Base-by-base conservation (phyloP, 2,329 filamentous ascomycete genomes). In the Davidsoniella neocaledoniae region DNA sequence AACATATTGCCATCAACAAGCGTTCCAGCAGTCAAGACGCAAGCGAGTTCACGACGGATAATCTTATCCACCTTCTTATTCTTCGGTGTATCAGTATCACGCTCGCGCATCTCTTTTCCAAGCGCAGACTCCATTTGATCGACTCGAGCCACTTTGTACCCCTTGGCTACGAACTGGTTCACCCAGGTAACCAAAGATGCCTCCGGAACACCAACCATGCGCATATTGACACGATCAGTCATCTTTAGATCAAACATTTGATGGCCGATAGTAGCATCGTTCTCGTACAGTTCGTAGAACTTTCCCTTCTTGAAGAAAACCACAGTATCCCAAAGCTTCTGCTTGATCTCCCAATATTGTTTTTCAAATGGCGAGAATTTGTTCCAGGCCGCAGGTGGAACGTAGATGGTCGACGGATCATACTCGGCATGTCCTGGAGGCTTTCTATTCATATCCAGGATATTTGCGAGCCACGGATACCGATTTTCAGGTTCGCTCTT, bases 251-350 rank as follows among this genome's bases (percentile, higher is more conserved):
- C 91, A 58, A 98, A 98, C 14, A 95, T 72, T 62, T 96, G 91
- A 61, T 98, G 88, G 4, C 91, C 91, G 50, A 96, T 81, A 0
- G 90, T 94, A 4, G 91, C 91, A 64, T 98, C 91, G 54, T 95
- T 94, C 63, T 98, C 91, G 60, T 96, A 98, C 0, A 98, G 73
- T 62, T 98, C 91, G 61, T 95, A 98, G 65, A 98, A 98, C 59
- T 98, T 98, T 59, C 91, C 91, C 70, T 98, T 98, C 66, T 96
- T 98, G 79, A 98, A 98, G 66, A 98, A 98, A 14, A 98, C 90
- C 43, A 98, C 82, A 0, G 88, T 95, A 56, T 95, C 87, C 84
- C 86, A 96, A 56, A 93, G 85, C 58, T 95, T 95, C 63, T 88
- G 84, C 68, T 98, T 98, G 64, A 98, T 96, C 59, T 94, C 86